Evolutionary conservation across 1,284 basidiomycete genomes (phyloP), one percentile per base, ranked within the genome.

Genomic region (Inonotus hispidus): DNA sequence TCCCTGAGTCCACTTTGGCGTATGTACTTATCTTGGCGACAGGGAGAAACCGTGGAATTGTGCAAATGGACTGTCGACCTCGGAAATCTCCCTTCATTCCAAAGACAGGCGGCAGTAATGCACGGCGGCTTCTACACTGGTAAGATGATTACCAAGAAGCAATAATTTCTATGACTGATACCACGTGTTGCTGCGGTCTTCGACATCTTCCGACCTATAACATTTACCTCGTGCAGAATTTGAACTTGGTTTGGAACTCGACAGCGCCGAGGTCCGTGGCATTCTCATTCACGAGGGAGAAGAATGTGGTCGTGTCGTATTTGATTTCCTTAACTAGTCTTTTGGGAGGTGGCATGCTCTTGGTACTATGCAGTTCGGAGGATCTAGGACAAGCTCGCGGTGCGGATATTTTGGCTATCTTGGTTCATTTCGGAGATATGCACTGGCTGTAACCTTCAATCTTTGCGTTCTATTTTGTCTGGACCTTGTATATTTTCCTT

Each of bases 1-100:
- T 50, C 52, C 60, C 53, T 16, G 19, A 16, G 39, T 29, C 32
- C 23, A 46, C 37, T 59, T 50, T 53, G 43, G n/a, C n/a, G n/a
- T n/a, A n/a, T n/a, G 1, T 61, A 45, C 3, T 32, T 32, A 8
- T 41, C 62, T 58, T 58, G 43, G 65, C 49, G 29, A 65, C 66
- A 80, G 75, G 87, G 87, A 14, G 87, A 87, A 68, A 85, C 83
- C 13, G 75, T 71, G 55, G 89, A 91, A 69, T 75, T 93, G 58
- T 93, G 91, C 75, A 87, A 89, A 73, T 93, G 91, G 91, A 90
- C 86, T 6, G 90, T 92, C 47, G 87, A 93, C 72, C 77, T 93
- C 56, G 82, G 83, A 49, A 81, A 85, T 27, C 72, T 93, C 61
- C 90, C 90, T 32, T 84, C 83, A 47, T 93, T 91, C 76, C 83